Evolutionary conservation across 2,329 filamentous ascomycete genomes (phyloP).

Genomic region (Dactylonectria estremocensis): DNA sequence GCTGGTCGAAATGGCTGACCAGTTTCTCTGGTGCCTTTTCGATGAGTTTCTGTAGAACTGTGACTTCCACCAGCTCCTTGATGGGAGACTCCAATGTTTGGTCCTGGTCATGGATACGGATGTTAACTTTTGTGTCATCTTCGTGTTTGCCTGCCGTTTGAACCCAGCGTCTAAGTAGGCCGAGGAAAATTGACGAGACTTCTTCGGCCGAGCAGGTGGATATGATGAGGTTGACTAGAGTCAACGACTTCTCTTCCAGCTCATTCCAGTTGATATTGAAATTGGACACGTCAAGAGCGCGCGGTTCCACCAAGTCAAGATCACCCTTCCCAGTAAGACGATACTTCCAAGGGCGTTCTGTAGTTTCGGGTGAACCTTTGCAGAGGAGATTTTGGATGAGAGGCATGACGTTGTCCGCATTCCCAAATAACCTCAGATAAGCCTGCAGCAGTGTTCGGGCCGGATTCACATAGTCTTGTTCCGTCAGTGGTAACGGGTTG

Average conservation of each 20-base stretch:
- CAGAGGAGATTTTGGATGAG: slow-evolving; percentile 71
- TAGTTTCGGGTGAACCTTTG: slow-evolving; percentile 60
- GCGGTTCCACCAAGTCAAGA: slow-evolving; percentile 65
- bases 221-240: slow-evolving; percentile 66
- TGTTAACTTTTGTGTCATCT: slow-evolving; percentile 46
- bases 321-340: slow-evolving; percentile 60
- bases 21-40: slow-evolving; percentile 74
- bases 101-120: slow-evolving; percentile 52
- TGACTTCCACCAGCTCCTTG: slow-evolving; percentile 69
- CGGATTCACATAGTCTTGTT: slow-evolving; percentile 60
- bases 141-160: slow-evolving; percentile 48
- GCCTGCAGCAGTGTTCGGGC: slow-evolving; percentile 68
- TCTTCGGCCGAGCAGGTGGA: slow-evolving; percentile 69
- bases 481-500: slow-evolving; percentile 50
- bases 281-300: slow-evolving; percentile 32
- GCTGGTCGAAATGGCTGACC: slow-evolving; percentile 74
- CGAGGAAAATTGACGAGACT: slow-evolving; percentile 73
- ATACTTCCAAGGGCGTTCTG: slow-evolving; percentile 67
- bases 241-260: slow-evolving; percentile 64
- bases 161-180: slow-evolving; percentile 73
- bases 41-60: slow-evolving; percentile 77
- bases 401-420: slow-evolving; percentile 62
- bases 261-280: slow-evolving; percentile 58
- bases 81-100: slow-evolving; percentile 57
- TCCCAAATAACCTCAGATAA: slow-evolving; percentile 71